Base-by-base conservation (phyloP, 768 basidiomycete genomes). In the Lyophyllum shimeji region DNA sequence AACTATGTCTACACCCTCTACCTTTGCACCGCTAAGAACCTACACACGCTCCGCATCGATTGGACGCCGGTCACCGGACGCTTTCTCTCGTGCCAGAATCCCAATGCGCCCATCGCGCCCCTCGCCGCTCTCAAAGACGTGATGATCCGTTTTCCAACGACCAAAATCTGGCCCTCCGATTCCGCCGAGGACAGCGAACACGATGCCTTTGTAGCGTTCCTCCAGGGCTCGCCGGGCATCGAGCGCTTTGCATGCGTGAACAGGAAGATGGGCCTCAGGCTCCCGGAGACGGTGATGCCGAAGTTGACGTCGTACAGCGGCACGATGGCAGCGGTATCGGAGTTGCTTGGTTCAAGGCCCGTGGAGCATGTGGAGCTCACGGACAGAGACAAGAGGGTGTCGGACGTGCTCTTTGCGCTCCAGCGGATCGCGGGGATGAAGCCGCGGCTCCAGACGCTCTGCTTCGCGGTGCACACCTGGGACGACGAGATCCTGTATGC, bases 401-500 rank as follows among this genome's bases (percentile, higher is more conserved):
- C 53, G 7, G 61, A 66, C 20, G 53, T 65, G 18, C 55, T 63
- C 17, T 29, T 25, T 21, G 50, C 56, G 21, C 60, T 69, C n/a
- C 33, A 54, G 1, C 52, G 55, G 1, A 62, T 76, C 15, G 71
- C 71, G n/a, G 56, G 58, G 0, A 60, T 72, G 13, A 50, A 44
- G 46, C 61, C 64, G 17, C 25, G 50, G 6, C 56, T 67, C 18
- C 24, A 53, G 37, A 55, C 57, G 7, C 64, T 75, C 25, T 62
- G 74, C 9, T 72, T 76, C 43, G 56, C 72, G 37, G 50, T 74
- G n/a, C 66, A 71, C 34, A 65, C 65, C 50, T 81, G 80, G 80
- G 78, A 80, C 54, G 68, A 75, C 40, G 79, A 81, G 58, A 70
- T 80, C 7, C 60, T 81, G 18, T 70, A 76, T 37, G 77, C 76